Conservation (phyloP, 306 rosid species). For the Acacia confusa region DNA sequence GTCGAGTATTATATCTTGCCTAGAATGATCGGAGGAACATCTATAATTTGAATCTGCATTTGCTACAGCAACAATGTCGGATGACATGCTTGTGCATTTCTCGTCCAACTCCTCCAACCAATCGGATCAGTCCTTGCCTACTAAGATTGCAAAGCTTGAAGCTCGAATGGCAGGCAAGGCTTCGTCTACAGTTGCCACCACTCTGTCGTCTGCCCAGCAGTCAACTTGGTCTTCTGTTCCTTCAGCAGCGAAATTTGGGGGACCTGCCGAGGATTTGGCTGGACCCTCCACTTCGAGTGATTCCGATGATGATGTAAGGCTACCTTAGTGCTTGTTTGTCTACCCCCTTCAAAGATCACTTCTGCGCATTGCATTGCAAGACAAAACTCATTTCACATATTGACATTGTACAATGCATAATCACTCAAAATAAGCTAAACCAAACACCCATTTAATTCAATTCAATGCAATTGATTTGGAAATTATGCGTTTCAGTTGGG, state of each 20-base stretch:
- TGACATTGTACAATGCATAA: too few species aligned
- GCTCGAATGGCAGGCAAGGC: conserved; percentile 95
- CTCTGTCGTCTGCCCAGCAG: conserved; percentile 47
- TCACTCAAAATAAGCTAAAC: background rate
- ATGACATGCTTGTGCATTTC: conserved; percentile 90
- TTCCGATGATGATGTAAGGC: conserved; percentile 85
- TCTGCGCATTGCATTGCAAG: too few species aligned
- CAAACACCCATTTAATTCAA: background rate
- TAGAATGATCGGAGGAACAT: conserved; percentile 37
- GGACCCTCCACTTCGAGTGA: conserved; percentile 86
- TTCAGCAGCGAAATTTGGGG: conserved; percentile 54
- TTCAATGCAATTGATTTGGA: conserved; percentile 25
- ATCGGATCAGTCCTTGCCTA: conserved; percentile 96
- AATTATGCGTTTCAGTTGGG: background rate
- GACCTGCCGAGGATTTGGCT: conserved; percentile 60
- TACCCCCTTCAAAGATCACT: too few species aligned
- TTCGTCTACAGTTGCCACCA: conserved; percentile 45
- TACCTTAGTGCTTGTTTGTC: background rate
- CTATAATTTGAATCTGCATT: conserved; percentile 32
- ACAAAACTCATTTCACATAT: too few species aligned
- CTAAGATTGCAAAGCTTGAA: conserved; percentile 95
- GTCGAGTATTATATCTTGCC: conserved; percentile 5
- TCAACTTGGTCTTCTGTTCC: conserved; percentile 65
- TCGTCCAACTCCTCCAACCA: conserved; percentile 97
- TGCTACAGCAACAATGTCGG: conserved; percentile 72